Conservation (phyloP, 495 filamentous ascomycete species). For the Aspergillus panamensis region DNA sequence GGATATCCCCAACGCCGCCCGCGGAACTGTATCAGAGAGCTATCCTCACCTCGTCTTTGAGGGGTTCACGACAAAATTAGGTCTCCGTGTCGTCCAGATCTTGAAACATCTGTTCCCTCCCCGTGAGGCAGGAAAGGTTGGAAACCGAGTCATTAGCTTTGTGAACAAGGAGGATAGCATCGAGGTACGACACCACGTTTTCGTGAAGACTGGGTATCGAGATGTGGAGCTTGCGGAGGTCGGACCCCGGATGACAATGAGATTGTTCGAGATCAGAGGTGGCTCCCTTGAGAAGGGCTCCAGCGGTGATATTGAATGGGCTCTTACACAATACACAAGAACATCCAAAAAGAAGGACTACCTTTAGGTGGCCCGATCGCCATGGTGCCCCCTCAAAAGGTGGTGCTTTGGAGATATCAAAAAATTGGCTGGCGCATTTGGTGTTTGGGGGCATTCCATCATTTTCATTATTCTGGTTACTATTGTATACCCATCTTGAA, state of each 20-base stretch:
- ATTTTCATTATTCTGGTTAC: conserved; percentile 17
- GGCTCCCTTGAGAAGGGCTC: conserved; percentile 90
- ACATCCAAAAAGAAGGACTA: conserved; percentile 92
- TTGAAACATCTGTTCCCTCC: conserved; percentile 95
- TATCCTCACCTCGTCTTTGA: conserved; percentile 97
- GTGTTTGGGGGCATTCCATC: conserved; percentile 22
- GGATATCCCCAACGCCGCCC: conserved; percentile 82
- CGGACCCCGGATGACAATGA: conserved; percentile 94
- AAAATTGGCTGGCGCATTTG: conserved; percentile 27
- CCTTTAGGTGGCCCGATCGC: conserved; percentile 49
- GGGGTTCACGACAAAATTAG: conserved; percentile 81
- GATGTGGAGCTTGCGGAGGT: conserved; percentile 93
- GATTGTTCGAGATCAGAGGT: conserved; percentile 86
- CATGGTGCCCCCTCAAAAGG: background rate
- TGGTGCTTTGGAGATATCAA: background rate
- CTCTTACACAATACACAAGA: conserved; percentile 88
- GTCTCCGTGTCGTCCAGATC: conserved; percentile 80
- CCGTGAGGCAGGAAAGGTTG: conserved; percentile 74
- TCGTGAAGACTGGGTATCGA: conserved; percentile 78
- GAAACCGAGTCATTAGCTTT: conserved; percentile 88
- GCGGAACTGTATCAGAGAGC: conserved; percentile 88
- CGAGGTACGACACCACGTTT: conserved; percentile 79
- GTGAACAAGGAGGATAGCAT: conserved; percentile 93
- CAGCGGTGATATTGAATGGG: conserved; percentile 95
- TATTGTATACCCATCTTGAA: conserved; percentile 27